phyloP scores from a whole-genome alignment of 768 basidiomycete genomes.

The Leccinum imitatum region DNA sequence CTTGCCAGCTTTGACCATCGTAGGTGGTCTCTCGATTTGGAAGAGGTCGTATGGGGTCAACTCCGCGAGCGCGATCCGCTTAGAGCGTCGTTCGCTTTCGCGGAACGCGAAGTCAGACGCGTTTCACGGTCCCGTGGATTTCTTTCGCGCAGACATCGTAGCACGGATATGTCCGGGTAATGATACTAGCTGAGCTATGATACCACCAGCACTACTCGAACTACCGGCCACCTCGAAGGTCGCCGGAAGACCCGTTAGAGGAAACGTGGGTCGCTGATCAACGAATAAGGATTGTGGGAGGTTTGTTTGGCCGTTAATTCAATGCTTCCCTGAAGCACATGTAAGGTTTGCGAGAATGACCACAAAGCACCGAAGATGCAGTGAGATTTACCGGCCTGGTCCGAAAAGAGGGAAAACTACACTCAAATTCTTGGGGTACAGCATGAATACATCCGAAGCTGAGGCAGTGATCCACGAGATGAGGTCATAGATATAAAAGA shows the following conservation, averaged over 20 bases:
- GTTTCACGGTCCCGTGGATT: not conserved
- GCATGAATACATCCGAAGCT: not conserved
- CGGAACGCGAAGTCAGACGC: conserved; percentile 30
- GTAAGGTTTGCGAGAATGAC: not conserved
- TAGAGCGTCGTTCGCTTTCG: conserved; percentile 25
- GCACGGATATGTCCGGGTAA: not conserved
- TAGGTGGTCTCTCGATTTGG: conserved; percentile 31
- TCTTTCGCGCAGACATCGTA: not conserved
- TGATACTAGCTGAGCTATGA: conserved; percentile 1
- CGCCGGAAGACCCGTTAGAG: not conserved
- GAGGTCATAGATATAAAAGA: not conserved
- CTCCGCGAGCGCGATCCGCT: conserved; percentile 33
- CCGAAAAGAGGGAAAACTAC: not conserved
- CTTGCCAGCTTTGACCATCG: conserved; percentile 8
- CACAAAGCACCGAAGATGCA: not conserved
- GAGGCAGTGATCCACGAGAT: not conserved
- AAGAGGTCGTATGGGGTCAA: conserved; percentile 20
- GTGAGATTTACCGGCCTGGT: not conserved
- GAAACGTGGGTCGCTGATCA: not conserved
- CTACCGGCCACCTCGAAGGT: not conserved
- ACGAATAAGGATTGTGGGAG: not conserved
- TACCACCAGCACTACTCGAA: not conserved
- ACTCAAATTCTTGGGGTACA: not conserved
- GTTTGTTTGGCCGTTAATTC: conserved; percentile 4
- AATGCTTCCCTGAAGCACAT: not conserved